Evolutionary conservation across 1,139 yeast genomes (phyloP).

Genomic region (Taphrina sp.): DNA sequence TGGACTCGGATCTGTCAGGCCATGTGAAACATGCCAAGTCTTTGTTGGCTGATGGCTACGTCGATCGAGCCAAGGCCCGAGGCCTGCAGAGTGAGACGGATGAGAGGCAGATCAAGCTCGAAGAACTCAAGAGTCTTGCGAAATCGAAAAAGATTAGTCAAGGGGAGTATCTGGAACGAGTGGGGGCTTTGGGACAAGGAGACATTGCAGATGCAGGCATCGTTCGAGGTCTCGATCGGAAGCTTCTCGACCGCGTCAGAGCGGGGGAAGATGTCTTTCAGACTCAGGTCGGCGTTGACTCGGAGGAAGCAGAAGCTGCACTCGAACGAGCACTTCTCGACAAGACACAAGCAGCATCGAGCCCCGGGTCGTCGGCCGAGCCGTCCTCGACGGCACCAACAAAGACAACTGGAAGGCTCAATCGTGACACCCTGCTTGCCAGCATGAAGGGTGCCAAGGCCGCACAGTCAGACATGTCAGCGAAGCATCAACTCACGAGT

Average conservation of each 20-base stretch:
- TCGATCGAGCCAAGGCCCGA: constrained; percentile 1
- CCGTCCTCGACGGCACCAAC: neutral
- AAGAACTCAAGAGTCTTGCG: constrained; percentile 11
- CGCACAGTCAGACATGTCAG: too few species aligned
- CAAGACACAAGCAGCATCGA: neutral
- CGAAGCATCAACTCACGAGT: too few species aligned
- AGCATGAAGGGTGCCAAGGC: neutral
- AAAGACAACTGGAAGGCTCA: neutral
- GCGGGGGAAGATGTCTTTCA: constrained; percentile 29
- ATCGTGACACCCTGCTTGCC: constrained; percentile 1
- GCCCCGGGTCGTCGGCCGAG: neutral
- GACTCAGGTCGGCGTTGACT: neutral
- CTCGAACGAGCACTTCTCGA: constrained; percentile 5
- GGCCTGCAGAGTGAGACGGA: constrained; percentile 1
- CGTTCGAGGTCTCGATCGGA: constrained; percentile 34
- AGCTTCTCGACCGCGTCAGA: constrained; percentile 28
- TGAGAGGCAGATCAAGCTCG: neutral
- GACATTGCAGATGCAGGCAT: constrained; percentile 21
- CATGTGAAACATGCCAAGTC: neutral
- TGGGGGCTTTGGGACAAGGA: constrained; percentile 24
- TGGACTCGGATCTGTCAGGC: too few species aligned
- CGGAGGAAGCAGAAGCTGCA: constrained; percentile 13
- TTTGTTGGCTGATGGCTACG: constrained; percentile 17
- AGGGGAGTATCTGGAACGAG: constrained; percentile 27
- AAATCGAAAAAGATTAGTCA: constrained; percentile 28